These are phyloP conservation scores for Staphylotrichum longicolle DNA, from an alignment of 495 filamentous ascomycete species.

Conservation along the genomic window DNA sequence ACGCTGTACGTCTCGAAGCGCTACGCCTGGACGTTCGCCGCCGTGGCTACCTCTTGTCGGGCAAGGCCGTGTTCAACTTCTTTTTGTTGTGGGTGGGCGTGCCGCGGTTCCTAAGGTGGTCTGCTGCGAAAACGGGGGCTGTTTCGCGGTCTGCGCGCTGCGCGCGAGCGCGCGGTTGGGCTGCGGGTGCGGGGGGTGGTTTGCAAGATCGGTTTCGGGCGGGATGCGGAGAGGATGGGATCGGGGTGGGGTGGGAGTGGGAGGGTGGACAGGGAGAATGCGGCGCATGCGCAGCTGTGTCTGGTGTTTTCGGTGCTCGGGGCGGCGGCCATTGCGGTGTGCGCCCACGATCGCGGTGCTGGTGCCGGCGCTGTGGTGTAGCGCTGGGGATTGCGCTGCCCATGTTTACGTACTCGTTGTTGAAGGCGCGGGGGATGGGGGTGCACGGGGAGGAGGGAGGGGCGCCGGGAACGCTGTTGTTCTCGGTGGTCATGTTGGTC, in stretches of 20 bases:
- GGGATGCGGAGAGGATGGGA: too few relatives aligned
- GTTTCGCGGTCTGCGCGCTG: too few relatives aligned
- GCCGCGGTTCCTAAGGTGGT: constrained; percentile 33
- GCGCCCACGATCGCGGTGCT: constrained; percentile 36
- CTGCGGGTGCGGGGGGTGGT: too few relatives aligned
- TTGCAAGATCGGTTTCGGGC: too few relatives aligned
- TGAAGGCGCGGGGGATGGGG: constrained; percentile 37
- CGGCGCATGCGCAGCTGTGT: constrained; percentile 35
- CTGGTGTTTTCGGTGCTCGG: constrained; percentile 42
- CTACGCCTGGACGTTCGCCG: constrained; percentile 41
- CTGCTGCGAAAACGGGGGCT: neutral
- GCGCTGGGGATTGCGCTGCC: constrained; percentile 45
- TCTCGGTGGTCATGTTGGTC: constrained; percentile 49
- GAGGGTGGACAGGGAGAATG: constrained; percentile 28
- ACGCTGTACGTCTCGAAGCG: constrained; percentile 48
- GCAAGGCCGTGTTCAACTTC: constrained; percentile 47
- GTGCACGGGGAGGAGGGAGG: neutral
- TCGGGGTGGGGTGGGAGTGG: constrained; percentile 3
- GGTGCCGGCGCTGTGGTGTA: constrained; percentile 43
- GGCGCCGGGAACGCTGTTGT: constrained; percentile 33
- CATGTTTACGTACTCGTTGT: constrained; percentile 44
- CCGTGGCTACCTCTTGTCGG: constrained; percentile 45
- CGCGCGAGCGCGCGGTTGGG: too few relatives aligned
- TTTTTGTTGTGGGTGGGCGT: constrained; percentile 38
- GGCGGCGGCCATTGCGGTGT: constrained; percentile 38